These are phyloP conservation scores for Globisporangium orthogonon DNA, from an alignment of 352 stramenopile genomes.

Conservation along the genomic window DNA sequence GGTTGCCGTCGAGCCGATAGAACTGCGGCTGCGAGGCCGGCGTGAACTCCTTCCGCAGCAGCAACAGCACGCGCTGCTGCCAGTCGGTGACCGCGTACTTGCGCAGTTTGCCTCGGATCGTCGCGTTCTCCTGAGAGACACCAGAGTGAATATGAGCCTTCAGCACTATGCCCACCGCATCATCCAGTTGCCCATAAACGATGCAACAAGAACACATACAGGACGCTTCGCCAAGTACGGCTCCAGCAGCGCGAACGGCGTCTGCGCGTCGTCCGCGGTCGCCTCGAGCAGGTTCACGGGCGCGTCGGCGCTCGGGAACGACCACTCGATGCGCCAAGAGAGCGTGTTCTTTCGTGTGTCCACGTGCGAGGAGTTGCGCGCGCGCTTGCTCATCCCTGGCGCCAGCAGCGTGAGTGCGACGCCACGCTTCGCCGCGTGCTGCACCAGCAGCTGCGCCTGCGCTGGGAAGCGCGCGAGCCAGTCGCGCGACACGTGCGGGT, in stretches of 20 bases:
- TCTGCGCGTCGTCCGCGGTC: slow-evolving; percentile 40
- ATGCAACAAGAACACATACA: slow-evolving; percentile 23
- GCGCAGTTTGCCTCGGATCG: slow-evolving; percentile 62
- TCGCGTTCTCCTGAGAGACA: slow-evolving; percentile 50
- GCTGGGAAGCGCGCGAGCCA: slow-evolving; percentile 72
- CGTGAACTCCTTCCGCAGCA: slow-evolving; percentile 79
- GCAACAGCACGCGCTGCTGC: slow-evolving; percentile 44
- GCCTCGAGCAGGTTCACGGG: slow-evolving; percentile 42
- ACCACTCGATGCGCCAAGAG: slow-evolving; percentile 78
- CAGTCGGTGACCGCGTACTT: slow-evolving; percentile 50
- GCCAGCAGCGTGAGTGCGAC: slow-evolving; percentile 65
- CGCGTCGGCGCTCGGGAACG: slow-evolving; percentile 48
- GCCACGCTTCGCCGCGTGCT: slow-evolving; percentile 61
- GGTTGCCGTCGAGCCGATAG: slow-evolving; percentile 59
- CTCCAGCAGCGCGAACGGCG: slow-evolving; percentile 47
- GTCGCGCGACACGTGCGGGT: slow-evolving; percentile 58
- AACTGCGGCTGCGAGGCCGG: slow-evolving; percentile 58
- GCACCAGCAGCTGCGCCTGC: slow-evolving; percentile 55
- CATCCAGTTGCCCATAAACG: no score
- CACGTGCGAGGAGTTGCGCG: slow-evolving; percentile 72
- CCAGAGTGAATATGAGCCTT: background rate
- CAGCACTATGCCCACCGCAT: no score
- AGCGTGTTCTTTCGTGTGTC: slow-evolving; percentile 51
- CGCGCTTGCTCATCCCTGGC: slow-evolving; percentile 76
- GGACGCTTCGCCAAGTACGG: slow-evolving; percentile 51